Conservation (phyloP, 805 yeast species). For the Saccharomycopsis sp. region DNA sequence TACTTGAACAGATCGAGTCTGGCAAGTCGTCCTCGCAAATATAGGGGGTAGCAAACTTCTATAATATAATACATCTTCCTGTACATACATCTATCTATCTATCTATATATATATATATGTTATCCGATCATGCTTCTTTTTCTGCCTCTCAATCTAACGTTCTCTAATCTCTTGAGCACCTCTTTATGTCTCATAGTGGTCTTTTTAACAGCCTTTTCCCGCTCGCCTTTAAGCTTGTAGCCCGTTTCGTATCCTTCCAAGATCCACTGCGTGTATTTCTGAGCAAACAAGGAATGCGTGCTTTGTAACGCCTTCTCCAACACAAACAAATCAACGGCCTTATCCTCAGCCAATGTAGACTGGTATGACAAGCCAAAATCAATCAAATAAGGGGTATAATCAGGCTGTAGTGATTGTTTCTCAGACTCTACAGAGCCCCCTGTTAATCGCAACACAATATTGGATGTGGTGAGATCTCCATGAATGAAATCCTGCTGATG, state of each 20-base stretch:
- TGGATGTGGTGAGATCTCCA: slow-evolving; percentile 92
- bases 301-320: slow-evolving; percentile 85
- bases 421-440: slow-evolving; percentile 6
- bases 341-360: slow-evolving; percentile 75
- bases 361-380: slow-evolving; percentile 89
- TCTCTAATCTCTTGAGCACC: slow-evolving; percentile 60
- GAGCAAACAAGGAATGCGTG: slow-evolving; percentile 77
- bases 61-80: neutral
- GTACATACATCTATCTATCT: neutral
- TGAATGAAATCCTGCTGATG: slow-evolving; percentile 79
- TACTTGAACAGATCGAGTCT: slow-evolving; percentile 20
- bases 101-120: slow-evolving; percentile 3
- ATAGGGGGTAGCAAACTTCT: too few species aligned
- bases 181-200: slow-evolving; percentile 36
- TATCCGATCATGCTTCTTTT: slow-evolving; percentile 92
- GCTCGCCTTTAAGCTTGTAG: slow-evolving; percentile 26
- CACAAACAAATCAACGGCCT: slow-evolving; percentile 95
- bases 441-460: slow-evolving; percentile 49
- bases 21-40: neutral
- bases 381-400: slow-evolving; percentile 54
- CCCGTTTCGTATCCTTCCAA: slow-evolving; percentile 53
- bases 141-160: slow-evolving; percentile 86
- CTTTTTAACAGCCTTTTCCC: slow-evolving; percentile 35
- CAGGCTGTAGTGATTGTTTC: slow-evolving; percentile 8
- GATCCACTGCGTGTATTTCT: slow-evolving; percentile 59